Evolutionary conservation across 805 yeast genomes (phyloP), one percentile per base, ranked within the genome.

Genomic region (Metschnikowia kunwiensis): DNA sequence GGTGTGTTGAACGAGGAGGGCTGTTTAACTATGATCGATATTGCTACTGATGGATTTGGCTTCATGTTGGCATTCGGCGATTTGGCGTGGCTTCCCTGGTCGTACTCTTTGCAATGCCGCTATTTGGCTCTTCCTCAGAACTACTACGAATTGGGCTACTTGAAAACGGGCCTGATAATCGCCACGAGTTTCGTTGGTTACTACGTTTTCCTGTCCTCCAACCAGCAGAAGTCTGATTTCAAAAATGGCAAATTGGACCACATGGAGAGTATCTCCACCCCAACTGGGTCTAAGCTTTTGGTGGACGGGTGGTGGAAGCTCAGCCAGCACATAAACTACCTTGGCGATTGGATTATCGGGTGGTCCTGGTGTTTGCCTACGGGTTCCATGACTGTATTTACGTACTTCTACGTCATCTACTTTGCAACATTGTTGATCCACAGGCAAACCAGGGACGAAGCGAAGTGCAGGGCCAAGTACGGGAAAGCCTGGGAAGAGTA

Each of bases 31-130:
- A 93, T 93, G 97, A 91, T 93, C 75, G 98, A 93, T 60, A 79
- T 89, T 32, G 84, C 94, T 5, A 86, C 96, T 8, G 98, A 93
- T 63, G 98, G 98, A 0, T 87, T 93, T 58, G 98, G 98, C 1
- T 89, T 82, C 63, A 93, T 93, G 98, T 70, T 93, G 35, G 79
- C 88, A 3, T 89, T 91, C 65, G 98, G 98, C 19, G 98, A 93
- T 57, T 71, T 93, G 51, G 80, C 93, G 2, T 74, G 93, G 68
- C 87, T 93, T 15, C 98, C 98, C 21, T 91, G 91, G 70, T 75
- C 95, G 1, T 93, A 93, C 59, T 74, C 88, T 7, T 58, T 93
- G 41, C 98, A 93, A 57, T 73, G 95, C 2, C 74, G 97, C 43
- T 93, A 80, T 57, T 65, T 91, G 45, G 75, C 88, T 5, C 71